Evolutionary conservation across 2,329 filamentous ascomycete species (phyloP).

Genomic region (Sphaerulina vaccinii): DNA sequence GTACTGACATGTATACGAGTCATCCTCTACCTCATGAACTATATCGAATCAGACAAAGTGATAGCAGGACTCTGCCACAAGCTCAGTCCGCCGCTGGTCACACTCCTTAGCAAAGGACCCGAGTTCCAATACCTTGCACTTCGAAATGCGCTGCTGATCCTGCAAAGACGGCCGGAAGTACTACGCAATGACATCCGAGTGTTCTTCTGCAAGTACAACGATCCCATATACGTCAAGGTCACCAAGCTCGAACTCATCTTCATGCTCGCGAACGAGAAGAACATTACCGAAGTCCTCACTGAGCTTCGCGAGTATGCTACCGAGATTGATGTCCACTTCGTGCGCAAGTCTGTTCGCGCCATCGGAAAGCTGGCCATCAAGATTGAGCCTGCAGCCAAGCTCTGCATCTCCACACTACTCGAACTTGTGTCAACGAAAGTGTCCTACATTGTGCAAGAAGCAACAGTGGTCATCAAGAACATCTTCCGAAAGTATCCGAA

Average conservation of each 20-base stretch:
- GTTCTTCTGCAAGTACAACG: slow-evolving; percentile 99
- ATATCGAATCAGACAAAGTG: slow-evolving; percentile 88
- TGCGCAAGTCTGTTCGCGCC: slow-evolving; percentile 92
- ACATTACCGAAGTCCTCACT: slow-evolving; percentile 91
- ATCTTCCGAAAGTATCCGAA: slow-evolving; percentile 99
- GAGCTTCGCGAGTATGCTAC: slow-evolving; percentile 94
- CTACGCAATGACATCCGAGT: slow-evolving; percentile 94
- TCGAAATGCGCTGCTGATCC: slow-evolving; percentile 86
- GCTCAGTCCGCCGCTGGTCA: slow-evolving; percentile 90
- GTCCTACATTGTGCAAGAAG: slow-evolving; percentile 97
- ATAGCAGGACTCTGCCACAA: slow-evolving; percentile 85
- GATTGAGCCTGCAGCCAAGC: slow-evolving; percentile 86
- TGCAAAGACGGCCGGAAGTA: slow-evolving; percentile 90
- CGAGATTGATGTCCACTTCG: slow-evolving; percentile 98
- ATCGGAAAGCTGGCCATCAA: slow-evolving; percentile 99
- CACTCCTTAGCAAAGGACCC: slow-evolving; percentile 88
- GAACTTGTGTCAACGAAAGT: slow-evolving; percentile 97
- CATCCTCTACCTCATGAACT: slow-evolving; percentile 97
- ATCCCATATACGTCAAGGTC: slow-evolving; percentile 98
- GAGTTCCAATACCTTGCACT: slow-evolving; percentile 98
- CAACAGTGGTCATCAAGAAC: slow-evolving; percentile 96
- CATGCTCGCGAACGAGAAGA: slow-evolving; percentile 93
- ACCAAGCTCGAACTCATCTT: slow-evolving; percentile 98
- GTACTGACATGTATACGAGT: slow-evolving; percentile 95
- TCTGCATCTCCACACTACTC: slow-evolving; percentile 89